Evolutionary conservation across 371 early-diverging fungal genomes (phyloP).

Genomic region (Actinomucor elegans): DNA sequence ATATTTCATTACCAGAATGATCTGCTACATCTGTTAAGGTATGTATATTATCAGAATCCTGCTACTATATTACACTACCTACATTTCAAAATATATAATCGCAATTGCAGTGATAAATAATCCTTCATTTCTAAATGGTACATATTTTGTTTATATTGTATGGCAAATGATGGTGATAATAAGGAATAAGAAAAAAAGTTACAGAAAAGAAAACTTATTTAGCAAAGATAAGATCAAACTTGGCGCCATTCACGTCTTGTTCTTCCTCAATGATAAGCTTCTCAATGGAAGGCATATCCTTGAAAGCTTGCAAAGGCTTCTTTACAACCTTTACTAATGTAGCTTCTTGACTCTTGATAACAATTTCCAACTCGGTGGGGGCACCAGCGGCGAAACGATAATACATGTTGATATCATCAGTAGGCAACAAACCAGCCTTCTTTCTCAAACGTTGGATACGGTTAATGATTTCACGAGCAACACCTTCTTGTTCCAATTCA

Average conservation of each 20-base stretch:
- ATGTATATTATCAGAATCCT: too few relatives aligned
- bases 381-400: constrained; percentile 74
- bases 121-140: too few relatives aligned
- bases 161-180: not conserved
- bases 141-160: not conserved
- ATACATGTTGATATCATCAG: constrained; percentile 86
- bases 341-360: constrained; percentile 73
- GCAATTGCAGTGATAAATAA: too few relatives aligned
- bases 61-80: too few relatives aligned
- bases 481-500: constrained; percentile 88
- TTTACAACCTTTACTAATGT: constrained; percentile 76
- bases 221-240: constrained; percentile 42
- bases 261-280: constrained; percentile 68
- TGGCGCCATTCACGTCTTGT: constrained; percentile 67
- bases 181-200: not conserved
- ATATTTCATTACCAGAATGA: too few relatives aligned
- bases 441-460: constrained; percentile 98
- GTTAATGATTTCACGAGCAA: constrained; percentile 98
- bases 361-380: constrained; percentile 62
- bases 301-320: constrained; percentile 49
- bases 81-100: too few relatives aligned
- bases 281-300: constrained; percentile 33
- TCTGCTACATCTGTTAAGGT: too few relatives aligned
- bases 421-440: constrained; percentile 82
- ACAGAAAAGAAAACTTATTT: constrained; percentile 12